These are phyloP conservation scores for Stephanodiscus triporus DNA, from an alignment of 108 stramenopile species.

Conservation along the genomic window DNA sequence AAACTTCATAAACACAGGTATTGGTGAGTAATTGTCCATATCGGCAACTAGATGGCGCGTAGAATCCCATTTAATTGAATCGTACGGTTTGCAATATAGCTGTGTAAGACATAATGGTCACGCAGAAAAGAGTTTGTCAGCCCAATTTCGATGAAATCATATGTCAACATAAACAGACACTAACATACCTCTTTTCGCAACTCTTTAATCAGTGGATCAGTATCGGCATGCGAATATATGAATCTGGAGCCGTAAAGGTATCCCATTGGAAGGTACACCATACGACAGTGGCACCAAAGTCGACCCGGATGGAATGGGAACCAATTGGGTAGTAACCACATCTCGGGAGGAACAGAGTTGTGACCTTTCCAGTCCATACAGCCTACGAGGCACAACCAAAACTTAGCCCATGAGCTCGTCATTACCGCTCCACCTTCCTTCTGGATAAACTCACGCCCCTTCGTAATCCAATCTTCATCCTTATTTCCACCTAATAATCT, in stretches of 20 bases:
- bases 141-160: neutral
- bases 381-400: conserved; percentile 96
- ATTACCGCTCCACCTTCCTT: conserved; percentile 91
- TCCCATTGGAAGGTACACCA: conserved; percentile 99
- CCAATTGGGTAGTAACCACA: conserved; percentile 98
- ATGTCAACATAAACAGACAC: neutral
- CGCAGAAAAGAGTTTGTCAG: conserved; percentile 8
- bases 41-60: conserved; percentile 86
- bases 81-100: conserved; percentile 79
- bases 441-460: conserved; percentile 76
- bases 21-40: conserved; percentile 95
- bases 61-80: conserved; percentile 79
- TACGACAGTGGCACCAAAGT: conserved; percentile 98
- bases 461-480: conserved; percentile 55
- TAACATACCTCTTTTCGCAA: conserved; percentile 66
- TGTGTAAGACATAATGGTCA: conserved; percentile 14
- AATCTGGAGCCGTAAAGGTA: conserved; percentile 90
- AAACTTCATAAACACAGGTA: conserved; percentile 84
- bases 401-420: conserved; percentile 97
- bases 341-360: conserved; percentile 95
- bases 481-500: conserved; percentile 83
- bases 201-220: conserved; percentile 70
- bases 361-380: conserved; percentile 94
- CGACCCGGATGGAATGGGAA: conserved; percentile 98
- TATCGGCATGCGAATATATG: conserved; percentile 72